A percentile compares a stretch with the other conserved stretches of the same genome.
Conservation (phyloP, 2,329 filamentous ascomycete genomes). For the Sodiomyces alkalinus region DNA sequence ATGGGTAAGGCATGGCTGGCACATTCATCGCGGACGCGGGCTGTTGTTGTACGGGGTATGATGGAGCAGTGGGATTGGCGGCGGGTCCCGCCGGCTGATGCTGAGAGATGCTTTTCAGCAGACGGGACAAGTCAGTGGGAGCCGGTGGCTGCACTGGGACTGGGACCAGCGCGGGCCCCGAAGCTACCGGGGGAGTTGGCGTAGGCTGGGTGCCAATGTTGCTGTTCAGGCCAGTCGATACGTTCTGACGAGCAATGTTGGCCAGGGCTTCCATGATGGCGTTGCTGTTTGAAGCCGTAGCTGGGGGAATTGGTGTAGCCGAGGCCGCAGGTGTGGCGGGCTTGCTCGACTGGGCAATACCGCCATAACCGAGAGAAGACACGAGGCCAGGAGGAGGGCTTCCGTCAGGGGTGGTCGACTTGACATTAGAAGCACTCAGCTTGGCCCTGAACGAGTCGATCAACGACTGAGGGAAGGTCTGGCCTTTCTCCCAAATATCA, state of each 20-base stretch:
- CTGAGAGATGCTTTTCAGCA: constrained; percentile 1
- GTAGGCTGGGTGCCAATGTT: constrained; percentile 18
- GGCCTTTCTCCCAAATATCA: constrained; percentile 95
- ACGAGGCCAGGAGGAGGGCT: constrained; percentile 36
- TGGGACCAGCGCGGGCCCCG: not conserved
- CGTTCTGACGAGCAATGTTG: constrained; percentile 66
- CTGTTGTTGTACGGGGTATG: too few relatives aligned
- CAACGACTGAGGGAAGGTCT: constrained; percentile 73
- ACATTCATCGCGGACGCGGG: constrained; percentile 5
- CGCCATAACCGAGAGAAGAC: constrained; percentile 18
- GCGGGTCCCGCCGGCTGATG: not conserved
- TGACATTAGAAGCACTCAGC: constrained; percentile 35
- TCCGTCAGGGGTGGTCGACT: constrained; percentile 57
- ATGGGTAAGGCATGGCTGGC: constrained; percentile 25
- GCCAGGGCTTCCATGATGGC: constrained; percentile 68
- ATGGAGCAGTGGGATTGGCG: not conserved
- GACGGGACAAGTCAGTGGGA: not conserved
- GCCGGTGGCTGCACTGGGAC: too few relatives aligned
- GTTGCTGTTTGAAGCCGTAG: constrained; percentile 28
- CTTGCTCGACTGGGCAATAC: constrained; percentile 6
- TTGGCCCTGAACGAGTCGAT: constrained; percentile 72
- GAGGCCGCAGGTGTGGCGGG: constrained; percentile 11
- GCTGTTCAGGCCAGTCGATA: too few relatives aligned
- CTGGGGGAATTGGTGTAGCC: constrained; percentile 21
- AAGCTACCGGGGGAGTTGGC: not conserved